These are phyloP conservation scores for Lepidopterella palustris DNA, from an alignment of 495 filamentous ascomycete genomes.

Conservation along the genomic window DNA sequence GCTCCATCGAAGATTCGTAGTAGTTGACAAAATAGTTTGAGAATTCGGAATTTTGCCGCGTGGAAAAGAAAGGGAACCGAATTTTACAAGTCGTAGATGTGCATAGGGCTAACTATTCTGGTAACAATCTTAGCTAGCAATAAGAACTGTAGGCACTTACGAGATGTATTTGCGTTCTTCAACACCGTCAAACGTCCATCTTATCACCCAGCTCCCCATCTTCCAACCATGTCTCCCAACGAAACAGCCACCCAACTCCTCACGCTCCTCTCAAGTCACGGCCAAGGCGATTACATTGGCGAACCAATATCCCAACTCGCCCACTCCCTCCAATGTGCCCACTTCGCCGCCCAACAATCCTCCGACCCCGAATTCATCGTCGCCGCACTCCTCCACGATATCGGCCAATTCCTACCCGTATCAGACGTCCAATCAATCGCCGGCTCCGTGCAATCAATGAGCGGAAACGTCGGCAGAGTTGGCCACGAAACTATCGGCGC, in stretches of 20 bases:
- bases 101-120: not conserved
- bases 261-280: slow-evolving; percentile 10
- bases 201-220: not conserved
- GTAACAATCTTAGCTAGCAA: too few relatives aligned
- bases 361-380: slow-evolving; percentile 38
- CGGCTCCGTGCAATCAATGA: not conserved
- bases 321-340: slow-evolving; percentile 42
- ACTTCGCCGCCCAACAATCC: slow-evolving; percentile 27
- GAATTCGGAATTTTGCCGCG: not conserved
- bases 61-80: too few relatives aligned
- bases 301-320: slow-evolving; percentile 45
- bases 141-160: too few relatives aligned
- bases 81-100: not conserved
- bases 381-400: slow-evolving; percentile 43
- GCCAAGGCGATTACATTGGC: slow-evolving; percentile 30
- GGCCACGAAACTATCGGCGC: slow-evolving; percentile 43
- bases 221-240: not conserved
- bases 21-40: not conserved
- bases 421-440: slow-evolving; percentile 17
- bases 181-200: not conserved
- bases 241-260: slow-evolving; percentile 8
- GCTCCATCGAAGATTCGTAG: not conserved
- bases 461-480: slow-evolving; percentile 39
- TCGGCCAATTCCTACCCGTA: slow-evolving; percentile 41
- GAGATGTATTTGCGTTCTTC: too few relatives aligned